phyloP scores from a whole-genome alignment of 345 rosid species.

The Pugionium cornutum region DNA sequence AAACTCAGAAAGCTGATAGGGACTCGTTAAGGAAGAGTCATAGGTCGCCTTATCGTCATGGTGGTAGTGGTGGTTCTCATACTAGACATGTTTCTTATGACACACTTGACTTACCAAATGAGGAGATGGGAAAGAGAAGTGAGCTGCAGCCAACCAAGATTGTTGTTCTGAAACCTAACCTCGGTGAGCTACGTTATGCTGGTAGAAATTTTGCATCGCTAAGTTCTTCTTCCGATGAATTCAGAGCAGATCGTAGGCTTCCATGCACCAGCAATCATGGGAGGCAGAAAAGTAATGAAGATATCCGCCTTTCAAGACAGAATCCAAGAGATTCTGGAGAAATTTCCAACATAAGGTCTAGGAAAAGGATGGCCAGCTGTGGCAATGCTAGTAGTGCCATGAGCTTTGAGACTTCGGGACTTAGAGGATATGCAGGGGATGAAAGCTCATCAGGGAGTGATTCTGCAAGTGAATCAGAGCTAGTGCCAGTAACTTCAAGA shows the following conservation, averaged over 20 bases:
- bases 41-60: slow-evolving; percentile 42
- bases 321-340: slow-evolving; percentile 67
- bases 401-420: slow-evolving; percentile 50
- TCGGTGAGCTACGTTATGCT: slow-evolving; percentile 56
- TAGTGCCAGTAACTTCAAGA: slow-evolving; percentile 45
- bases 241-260: slow-evolving; percentile 50
- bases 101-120: slow-evolving; percentile 40
- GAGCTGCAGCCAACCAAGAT: slow-evolving; percentile 65
- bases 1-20: slow-evolving; percentile 44
- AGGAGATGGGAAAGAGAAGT: slow-evolving; percentile 47
- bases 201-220: slow-evolving; percentile 51
- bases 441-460: slow-evolving; percentile 85
- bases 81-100: slow-evolving; percentile 41
- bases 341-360: slow-evolving; percentile 62
- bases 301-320: slow-evolving; percentile 51
- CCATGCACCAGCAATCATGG: slow-evolving; percentile 44
- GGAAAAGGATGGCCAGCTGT: slow-evolving; percentile 57
- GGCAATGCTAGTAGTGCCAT: slow-evolving; percentile 39
- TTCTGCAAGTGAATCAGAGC: slow-evolving; percentile 68
- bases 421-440: slow-evolving; percentile 73
- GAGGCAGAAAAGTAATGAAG: slow-evolving; percentile 52
- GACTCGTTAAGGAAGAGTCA: slow-evolving; percentile 43
- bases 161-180: slow-evolving; percentile 87
- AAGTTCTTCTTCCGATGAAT: slow-evolving; percentile 51
- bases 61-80: slow-evolving; percentile 35